Conservation (phyloP, 108 stramenopile species). For the Pseudonitzschia multiseries region DNA sequence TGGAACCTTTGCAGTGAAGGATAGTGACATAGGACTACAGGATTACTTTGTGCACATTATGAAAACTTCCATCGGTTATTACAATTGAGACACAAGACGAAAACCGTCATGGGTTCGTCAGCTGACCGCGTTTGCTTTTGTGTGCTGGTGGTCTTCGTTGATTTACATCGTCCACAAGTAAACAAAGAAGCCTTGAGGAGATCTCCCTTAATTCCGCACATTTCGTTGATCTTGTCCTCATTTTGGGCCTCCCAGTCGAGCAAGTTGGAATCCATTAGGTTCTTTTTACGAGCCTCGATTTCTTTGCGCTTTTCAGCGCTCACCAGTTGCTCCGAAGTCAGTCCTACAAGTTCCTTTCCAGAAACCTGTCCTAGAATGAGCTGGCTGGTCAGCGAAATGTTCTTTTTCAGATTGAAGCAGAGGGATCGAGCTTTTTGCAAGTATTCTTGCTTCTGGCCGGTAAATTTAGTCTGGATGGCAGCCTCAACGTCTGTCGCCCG, state of each 20-base stretch:
- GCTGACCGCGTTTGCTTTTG: conserved; percentile 98
- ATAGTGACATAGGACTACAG: no score
- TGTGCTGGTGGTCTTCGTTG: conserved; percentile 92
- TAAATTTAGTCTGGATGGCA: conserved; percentile 51
- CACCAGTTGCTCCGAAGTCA: conserved; percentile 72
- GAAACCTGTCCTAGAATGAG: conserved; percentile 66
- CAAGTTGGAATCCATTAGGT: conserved; percentile 71
- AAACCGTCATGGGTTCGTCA: conserved; percentile 99
- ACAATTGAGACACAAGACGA: conserved; percentile 36
- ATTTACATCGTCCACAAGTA: conserved; percentile 93
- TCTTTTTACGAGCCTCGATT: conserved; percentile 51
- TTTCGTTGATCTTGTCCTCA: conserved; percentile 88
- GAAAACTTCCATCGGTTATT: conserved; percentile 22
- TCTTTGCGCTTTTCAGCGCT: conserved; percentile 70
- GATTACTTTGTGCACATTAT: not conserved
- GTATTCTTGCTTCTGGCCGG: conserved; percentile 56
- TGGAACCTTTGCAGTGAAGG: no score
- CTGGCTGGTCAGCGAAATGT: conserved; percentile 50
- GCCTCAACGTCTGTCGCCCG: conserved; percentile 73
- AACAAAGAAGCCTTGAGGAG: conserved; percentile 86
- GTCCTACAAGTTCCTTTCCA: conserved; percentile 52
- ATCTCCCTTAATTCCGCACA: conserved; percentile 89
- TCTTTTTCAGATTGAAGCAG: conserved; percentile 88
- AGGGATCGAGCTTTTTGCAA: conserved; percentile 72
- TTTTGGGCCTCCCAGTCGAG: conserved; percentile 90